Conservation (phyloP, 2,329 filamentous ascomycete genomes). For the Grosmannia huntii region DNA sequence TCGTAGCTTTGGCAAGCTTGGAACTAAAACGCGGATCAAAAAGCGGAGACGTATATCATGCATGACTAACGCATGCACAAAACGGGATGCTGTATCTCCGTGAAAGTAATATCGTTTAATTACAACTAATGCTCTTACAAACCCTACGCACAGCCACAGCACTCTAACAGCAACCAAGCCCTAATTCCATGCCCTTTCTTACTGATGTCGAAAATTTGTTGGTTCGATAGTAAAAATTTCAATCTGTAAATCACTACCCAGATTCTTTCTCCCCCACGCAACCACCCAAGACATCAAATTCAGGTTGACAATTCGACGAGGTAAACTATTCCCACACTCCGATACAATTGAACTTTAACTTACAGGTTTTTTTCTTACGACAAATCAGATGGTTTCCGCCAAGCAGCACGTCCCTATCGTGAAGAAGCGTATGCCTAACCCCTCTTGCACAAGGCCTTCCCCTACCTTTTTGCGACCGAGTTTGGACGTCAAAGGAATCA, state of each 20-base stretch:
- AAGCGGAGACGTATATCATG: background rate
- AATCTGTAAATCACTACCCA: background rate
- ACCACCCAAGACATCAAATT: background rate
- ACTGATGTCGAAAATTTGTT: background rate
- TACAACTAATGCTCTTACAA: background rate
- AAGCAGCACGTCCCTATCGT: conserved; percentile 99
- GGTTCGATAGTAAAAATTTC: conserved; percentile 1
- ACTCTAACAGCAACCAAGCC: background rate
- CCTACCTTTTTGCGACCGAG: background rate
- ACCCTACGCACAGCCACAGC: background rate
- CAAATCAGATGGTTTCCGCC: conserved; percentile 81
- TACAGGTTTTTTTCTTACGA: background rate
- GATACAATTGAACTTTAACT: background rate
- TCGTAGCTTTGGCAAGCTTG: background rate
- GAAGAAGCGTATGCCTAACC: conserved; percentile 80
- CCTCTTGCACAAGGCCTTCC: background rate
- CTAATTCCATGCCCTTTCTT: conserved; percentile 3
- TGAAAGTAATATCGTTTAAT: background rate
- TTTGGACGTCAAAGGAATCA: background rate
- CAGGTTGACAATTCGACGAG: background rate
- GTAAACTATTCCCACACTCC: background rate
- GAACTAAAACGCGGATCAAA: background rate
- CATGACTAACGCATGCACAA: background rate
- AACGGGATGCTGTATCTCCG: background rate
- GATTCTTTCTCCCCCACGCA: background rate